Conservation (phyloP, 2,329 filamentous ascomycete genomes). For the Aspergillus fumigatiaffinis region DNA sequence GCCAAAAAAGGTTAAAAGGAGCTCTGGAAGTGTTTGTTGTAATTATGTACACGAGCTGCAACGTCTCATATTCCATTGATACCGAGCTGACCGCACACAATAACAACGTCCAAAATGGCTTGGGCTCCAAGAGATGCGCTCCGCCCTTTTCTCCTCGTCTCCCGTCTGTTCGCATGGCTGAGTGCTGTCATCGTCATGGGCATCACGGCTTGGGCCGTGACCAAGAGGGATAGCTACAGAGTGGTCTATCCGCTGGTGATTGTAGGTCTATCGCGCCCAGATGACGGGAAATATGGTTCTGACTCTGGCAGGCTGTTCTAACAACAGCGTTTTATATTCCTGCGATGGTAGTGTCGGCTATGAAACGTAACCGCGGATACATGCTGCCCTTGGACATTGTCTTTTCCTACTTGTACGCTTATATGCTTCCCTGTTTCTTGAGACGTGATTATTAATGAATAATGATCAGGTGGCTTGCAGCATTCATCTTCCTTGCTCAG, state of each 20-base stretch:
- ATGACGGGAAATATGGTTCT: not conserved
- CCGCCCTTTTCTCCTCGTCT: constrained; percentile 8
- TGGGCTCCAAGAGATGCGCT: not conserved
- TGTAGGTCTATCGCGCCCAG: not conserved
- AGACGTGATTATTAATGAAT: not conserved
- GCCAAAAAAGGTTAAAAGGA: not conserved
- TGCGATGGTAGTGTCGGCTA: constrained; percentile 9
- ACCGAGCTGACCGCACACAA: not conserved
- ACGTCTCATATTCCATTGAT: not conserved
- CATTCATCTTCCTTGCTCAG: constrained; percentile 9
- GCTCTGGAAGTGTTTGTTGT: not conserved
- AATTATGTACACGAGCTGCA: not conserved
- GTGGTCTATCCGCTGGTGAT: constrained; percentile 12
- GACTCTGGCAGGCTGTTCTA: constrained; percentile 7
- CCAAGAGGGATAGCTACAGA: constrained; percentile 9
- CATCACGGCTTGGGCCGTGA: constrained; percentile 11
- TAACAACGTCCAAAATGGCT: not conserved
- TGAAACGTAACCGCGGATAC: constrained; percentile 12
- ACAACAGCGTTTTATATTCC: constrained; percentile 12
- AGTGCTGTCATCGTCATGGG: constrained; percentile 12
- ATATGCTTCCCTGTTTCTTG: not conserved
- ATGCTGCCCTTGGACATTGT: constrained; percentile 15
- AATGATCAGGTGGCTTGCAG: constrained; percentile 4
- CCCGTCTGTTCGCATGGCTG: constrained; percentile 11
- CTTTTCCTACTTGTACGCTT: constrained; percentile 12